phyloP scores from a whole-genome alignment of 305 asterid genomes.

The Fraxinus latifolia region DNA sequence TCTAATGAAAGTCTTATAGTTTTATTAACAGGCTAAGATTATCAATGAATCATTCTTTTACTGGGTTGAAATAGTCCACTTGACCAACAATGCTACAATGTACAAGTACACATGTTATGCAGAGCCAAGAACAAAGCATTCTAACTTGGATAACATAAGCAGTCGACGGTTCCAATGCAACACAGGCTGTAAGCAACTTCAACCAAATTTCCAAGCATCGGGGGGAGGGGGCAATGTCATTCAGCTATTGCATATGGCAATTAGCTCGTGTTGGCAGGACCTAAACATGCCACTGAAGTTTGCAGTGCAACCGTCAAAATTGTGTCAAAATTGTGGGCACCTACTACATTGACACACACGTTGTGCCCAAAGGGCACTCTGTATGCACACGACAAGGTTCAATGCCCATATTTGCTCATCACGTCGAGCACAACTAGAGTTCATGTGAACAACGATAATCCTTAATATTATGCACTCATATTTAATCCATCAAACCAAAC shows the following conservation, averaged over 20 bases:
- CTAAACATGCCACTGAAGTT: not conserved
- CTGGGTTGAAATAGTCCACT: not conserved
- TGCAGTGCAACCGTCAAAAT: not conserved
- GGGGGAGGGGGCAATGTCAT: not conserved
- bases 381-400: not conserved
- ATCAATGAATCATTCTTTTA: not conserved
- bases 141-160: not conserved
- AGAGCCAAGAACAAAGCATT: not conserved
- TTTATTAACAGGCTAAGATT: not conserved
- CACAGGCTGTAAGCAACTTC: not conserved
- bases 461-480: not conserved
- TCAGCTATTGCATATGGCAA: not conserved
- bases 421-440: not conserved
- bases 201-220: not conserved
- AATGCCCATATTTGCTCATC: not conserved
- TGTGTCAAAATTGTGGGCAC: not conserved
- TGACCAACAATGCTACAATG: not conserved
- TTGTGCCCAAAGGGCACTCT: not conserved
- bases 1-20: not conserved
- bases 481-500: not conserved
- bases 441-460: not conserved
- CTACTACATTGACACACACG: not conserved
- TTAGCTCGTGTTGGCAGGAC: not conserved
- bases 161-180: not conserved
- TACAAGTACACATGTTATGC: not conserved